These are phyloP conservation scores for Apiospora arundinis DNA, from an alignment of 2,329 filamentous ascomycete species.

Conservation along the genomic window DNA sequence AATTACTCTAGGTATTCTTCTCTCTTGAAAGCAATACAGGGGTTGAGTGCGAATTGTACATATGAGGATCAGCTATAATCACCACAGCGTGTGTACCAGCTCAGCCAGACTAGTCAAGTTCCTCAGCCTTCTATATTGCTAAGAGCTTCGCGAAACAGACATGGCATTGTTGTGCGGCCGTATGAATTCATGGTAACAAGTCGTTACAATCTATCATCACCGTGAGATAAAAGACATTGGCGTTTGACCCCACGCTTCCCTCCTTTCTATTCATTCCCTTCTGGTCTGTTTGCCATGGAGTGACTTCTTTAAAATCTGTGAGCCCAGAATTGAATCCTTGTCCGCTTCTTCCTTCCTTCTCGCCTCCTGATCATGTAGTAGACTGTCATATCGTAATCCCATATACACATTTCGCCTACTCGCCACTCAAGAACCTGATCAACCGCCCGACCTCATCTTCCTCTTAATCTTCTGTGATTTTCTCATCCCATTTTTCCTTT, in stretches of 20 bases:
- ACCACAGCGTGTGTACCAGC: too few species aligned
- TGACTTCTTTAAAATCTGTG: background rate
- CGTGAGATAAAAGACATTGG: background rate
- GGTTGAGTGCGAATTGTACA: too few species aligned
- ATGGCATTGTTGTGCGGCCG: background rate
- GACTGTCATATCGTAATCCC: background rate
- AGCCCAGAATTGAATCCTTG: background rate
- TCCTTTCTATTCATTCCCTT: background rate
- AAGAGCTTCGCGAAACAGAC: too few species aligned
- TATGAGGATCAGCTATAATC: too few species aligned
- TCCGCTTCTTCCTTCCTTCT: background rate
- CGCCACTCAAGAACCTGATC: background rate
- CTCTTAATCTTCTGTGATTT: background rate
- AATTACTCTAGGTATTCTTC: too few species aligned
- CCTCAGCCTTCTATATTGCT: too few species aligned
- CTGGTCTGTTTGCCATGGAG: conserved; percentile 3
- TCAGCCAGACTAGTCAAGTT: too few species aligned
- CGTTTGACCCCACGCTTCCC: background rate
- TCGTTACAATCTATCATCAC: conserved; percentile 7
- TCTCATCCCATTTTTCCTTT: background rate
- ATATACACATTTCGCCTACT: background rate
- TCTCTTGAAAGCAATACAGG: background rate
- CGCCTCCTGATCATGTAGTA: background rate
- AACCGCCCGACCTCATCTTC: background rate
- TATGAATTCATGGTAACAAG: background rate